Evolutionary conservation across 768 basidiomycete genomes (phyloP), one percentile per base, ranked within the genome.

Genomic region (Boletellus ananas): DNA sequence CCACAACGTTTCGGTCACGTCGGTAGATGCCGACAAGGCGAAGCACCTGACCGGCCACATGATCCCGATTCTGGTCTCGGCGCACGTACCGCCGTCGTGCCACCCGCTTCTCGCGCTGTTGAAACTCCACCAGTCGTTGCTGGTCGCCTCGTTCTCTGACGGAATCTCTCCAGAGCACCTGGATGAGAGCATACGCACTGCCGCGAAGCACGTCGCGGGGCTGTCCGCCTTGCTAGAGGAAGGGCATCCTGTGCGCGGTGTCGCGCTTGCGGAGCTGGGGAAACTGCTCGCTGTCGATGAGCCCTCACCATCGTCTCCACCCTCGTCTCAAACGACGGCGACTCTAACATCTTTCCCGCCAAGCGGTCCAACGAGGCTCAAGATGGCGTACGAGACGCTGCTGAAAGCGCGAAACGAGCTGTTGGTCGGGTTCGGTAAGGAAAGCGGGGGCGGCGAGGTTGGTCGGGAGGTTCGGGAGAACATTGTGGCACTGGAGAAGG

Each of bases 241-340:
- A 10, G 87, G 87, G 2, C 93, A 95, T 63, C 92, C 94, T 0
- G 77, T 87, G 1, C 77, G 88, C 1, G 90, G 80, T 0, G 71
- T 94, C 20, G 82, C 87, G 4, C 70, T 85, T 8, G 83, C 85
- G 3, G 92, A 94, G 64, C 73, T 90, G 6, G 91, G 88, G 0
- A 94, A 92, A 69, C 70, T 93, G 7, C 74, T 94, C 6, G 80
- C 81, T 0, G 85, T 92, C 0, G 88, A 92, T 58, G 89, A 91
- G 61, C 84, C 83, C 0, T 65, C 68, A 3, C 79, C 81, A 2
- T 25, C 23, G 3, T 25, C 23, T 25, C 52, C 57, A 13, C 38
- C 54, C 58, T 16, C 61, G 31, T 17, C 51, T 25, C 36, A 17
- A 31, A 14, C 53, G 23, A 53, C 49, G 12, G 48, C 57, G 14